Conservation (phyloP, 1,284 basidiomycete genomes). For the Dichomitus squalens region DNA sequence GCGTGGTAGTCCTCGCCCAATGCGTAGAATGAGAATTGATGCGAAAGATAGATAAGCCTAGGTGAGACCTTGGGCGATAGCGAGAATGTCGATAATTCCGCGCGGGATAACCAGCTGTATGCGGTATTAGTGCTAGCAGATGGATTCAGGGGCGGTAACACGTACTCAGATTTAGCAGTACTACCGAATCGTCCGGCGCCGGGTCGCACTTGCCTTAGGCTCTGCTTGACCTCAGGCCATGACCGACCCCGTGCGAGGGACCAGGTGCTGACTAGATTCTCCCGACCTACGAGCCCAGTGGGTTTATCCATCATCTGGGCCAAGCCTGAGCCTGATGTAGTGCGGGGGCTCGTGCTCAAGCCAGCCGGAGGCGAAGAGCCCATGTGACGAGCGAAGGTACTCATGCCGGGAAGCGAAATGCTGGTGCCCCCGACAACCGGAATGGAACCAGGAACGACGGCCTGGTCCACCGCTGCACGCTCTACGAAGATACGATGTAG, state of each 20-base stretch:
- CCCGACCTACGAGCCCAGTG: constrained; percentile 53
- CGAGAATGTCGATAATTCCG: constrained; percentile 78
- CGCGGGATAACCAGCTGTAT: constrained; percentile 67
- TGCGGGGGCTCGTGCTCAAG: constrained; percentile 13
- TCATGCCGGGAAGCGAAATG: constrained; percentile 48
- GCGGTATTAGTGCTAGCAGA: not conserved
- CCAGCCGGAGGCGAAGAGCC: constrained; percentile 26
- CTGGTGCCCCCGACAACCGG: constrained; percentile 44
- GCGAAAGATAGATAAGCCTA: constrained; percentile 75
- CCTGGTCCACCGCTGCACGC: constrained; percentile 33
- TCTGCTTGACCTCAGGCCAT: constrained; percentile 55
- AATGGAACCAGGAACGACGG: constrained; percentile 35
- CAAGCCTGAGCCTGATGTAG: constrained; percentile 39
- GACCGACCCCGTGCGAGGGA: constrained; percentile 53
- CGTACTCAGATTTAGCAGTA: constrained; percentile 29
- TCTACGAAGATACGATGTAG: constrained; percentile 57
- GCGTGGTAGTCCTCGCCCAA: constrained; percentile 81
- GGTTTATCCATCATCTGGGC: constrained; percentile 37
- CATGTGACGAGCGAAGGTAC: constrained; percentile 33
- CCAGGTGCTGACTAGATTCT: constrained; percentile 69
- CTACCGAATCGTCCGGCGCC: constrained; percentile 4
- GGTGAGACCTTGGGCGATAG: constrained; percentile 62
- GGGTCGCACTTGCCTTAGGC: constrained; percentile 11
- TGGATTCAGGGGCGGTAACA: constrained; percentile 9
- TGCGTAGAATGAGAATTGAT: constrained; percentile 79